Evolutionary conservation across 176 grass and related monocot species (phyloP), one percentile per base, ranked within the genome.

Genomic region (Neostapfia colusana): DNA sequence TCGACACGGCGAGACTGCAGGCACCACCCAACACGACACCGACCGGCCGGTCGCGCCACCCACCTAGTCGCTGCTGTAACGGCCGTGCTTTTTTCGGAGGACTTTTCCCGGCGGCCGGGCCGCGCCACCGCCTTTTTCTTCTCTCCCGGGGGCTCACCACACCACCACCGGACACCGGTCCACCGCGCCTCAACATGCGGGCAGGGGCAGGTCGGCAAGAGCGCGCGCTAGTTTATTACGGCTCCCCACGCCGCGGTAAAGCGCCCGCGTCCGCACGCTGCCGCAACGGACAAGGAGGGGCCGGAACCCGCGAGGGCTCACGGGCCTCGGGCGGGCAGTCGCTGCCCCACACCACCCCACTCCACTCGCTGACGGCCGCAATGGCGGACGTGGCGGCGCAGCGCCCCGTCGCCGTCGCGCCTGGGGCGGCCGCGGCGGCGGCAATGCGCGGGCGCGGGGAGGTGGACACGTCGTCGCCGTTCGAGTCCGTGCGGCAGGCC

Each of bases 381-480:
- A 79, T 73, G 73, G 65, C 79, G 73, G 57, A 54, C 11, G 74
- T 86, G 68, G 56, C 16, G 45, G 44, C 63, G 41, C 58, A 36
- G 42, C 40, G 81, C 69, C 68, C 73, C 39, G 66, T 71, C 45
- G 37, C 65, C 20, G 60, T 77, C 27, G 76, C 57, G 0, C 50
- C 65, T 2, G 45, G 14, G 24, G 44, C 17, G 39, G 31, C 24
- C 45, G 37, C 25, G 63, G 23, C 60, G 31, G 80, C 67, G 51
- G 53, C 34, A 74, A 90, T 79, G 86, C 75, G 54, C 38, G 84
- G 82, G 17, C 81, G 74, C 46, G 89, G 88, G 54, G 90, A 91
- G 95, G 95, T 98, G 55, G 95, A 98, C 84, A 88, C 87, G 26
- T 90, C 95, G 14, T 90, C 89, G 21, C 89, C 79, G 66, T 98